phyloP scores from a whole-genome alignment of 2,329 filamentous ascomycete species.

The Boeremia lycopersici region DNA sequence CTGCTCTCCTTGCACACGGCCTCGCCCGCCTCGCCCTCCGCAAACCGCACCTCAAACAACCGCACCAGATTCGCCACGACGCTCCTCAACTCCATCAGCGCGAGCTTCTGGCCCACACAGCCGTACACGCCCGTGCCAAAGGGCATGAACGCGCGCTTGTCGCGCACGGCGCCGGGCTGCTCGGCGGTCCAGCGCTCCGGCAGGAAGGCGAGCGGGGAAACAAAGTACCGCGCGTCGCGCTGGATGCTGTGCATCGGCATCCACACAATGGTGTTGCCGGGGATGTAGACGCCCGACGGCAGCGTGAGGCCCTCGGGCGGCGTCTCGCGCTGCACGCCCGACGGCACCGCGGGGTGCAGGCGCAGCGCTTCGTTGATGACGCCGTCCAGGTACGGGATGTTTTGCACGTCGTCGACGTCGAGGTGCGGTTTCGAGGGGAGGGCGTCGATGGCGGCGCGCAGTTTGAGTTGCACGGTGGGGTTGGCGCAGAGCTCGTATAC shows the following conservation, averaged over 20 bases:
- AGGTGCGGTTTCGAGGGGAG: slow-evolving; percentile 29
- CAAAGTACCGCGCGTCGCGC: slow-evolving; percentile 37
- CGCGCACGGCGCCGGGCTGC: slow-evolving; percentile 24
- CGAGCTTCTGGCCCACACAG: slow-evolving; percentile 72
- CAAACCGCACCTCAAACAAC: slow-evolving; percentile 61
- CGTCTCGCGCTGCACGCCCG: slow-evolving; percentile 41
- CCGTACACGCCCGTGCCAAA: slow-evolving; percentile 71
- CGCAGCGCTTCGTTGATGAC: slow-evolving; percentile 41
- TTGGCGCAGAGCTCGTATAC: slow-evolving; percentile 40
- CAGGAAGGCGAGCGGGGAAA: slow-evolving; percentile 31
- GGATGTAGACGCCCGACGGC: slow-evolving; percentile 39
- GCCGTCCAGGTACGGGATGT: slow-evolving; percentile 37
- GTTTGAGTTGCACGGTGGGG: slow-evolving; percentile 26
- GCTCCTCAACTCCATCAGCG: slow-evolving; percentile 68
- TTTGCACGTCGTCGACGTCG: slow-evolving; percentile 33
- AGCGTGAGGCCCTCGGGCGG: slow-evolving; percentile 40
- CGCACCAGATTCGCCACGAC: slow-evolving; percentile 65
- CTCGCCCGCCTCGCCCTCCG: slow-evolving; percentile 33
- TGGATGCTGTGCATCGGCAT: slow-evolving; percentile 40
- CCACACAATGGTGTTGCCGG: slow-evolving; percentile 36
- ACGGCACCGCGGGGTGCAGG: slow-evolving; percentile 41
- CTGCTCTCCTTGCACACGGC: slow-evolving; percentile 27
- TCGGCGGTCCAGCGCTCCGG: slow-evolving; percentile 42
- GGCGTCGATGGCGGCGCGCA: slow-evolving; percentile 29
- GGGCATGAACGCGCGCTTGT: slow-evolving; percentile 69